Evolutionary conservation across 1,284 basidiomycete genomes (phyloP), one percentile per base, ranked within the genome.

Genomic region (Boletellus sp.): DNA sequence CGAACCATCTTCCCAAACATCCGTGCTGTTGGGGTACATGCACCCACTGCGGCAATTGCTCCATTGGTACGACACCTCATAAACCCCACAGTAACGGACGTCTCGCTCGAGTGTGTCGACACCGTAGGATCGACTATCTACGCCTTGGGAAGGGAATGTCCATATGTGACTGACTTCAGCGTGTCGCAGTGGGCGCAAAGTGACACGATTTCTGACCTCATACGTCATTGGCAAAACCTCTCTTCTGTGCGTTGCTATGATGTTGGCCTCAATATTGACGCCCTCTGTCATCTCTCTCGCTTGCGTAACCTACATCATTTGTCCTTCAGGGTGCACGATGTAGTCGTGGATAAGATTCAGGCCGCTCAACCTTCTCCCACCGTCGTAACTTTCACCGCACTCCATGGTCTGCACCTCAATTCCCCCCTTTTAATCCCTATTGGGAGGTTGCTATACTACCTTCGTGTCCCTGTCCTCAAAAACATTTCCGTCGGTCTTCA

Each of bases 201-300:
- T 12, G 39, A 51, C 13, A 40, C 16, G 2, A 33, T 59, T 33
- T 51, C 58, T 1, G n/a, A n/a, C 7, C 39, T 60, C 26, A 7
- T 59, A 38, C 36, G 53, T 22, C 12, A 4, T 24, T 59, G 58
- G 58, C 8, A 30, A 43, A 42, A 52, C 12, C 49, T 59, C 21
- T 8, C 37, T 26, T 32, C 15, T 33, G 41, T 51, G 21, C 1
- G 5, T 5, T 59, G 59, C 39, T 8, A 11, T 16, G 1, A 5
- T 1, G 21, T 45, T 11, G 21, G 4, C 12, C 33, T 57, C 13
- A 46, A 30, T 24, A 2, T 21, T 6, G 39, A 42, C 7, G 41
- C 49, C 11, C 19, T 61, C 19, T 16, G 3, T 5, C 57, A 59
- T 40, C 56, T 59, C 24, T 49, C 53, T 26, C 13, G 15, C 21